phyloP scores from a whole-genome alignment of 108 stramenopile species.

The Discostella pseudostelligera region DNA sequence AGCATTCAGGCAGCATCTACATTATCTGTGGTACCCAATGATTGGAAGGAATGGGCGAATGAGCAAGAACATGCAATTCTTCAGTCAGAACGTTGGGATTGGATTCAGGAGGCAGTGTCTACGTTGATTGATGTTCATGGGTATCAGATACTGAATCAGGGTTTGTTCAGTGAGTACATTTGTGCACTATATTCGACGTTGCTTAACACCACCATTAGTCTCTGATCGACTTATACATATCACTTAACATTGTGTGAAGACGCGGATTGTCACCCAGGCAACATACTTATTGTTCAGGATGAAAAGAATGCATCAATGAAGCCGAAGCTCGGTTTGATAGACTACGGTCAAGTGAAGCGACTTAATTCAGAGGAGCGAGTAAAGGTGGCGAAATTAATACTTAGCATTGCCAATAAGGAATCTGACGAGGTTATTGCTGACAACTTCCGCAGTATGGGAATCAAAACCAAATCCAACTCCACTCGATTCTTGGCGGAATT shows the following conservation, averaged over 20 bases:
- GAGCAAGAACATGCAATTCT: constrained; percentile 39
- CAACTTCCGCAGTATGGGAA: constrained; percentile 62
- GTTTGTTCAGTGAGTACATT: constrained; percentile 60
- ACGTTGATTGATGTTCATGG: constrained; percentile 80
- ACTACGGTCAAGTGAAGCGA: constrained; percentile 76
- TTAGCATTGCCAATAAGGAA: constrained; percentile 71
- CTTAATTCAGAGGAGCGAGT: constrained; percentile 52
- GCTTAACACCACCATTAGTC: background rate
- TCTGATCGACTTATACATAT: background rate
- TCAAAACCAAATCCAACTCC: constrained; percentile 68
- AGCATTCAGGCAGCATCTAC: constrained; percentile 41
- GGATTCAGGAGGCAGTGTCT: constrained; percentile 58
- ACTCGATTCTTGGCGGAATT: constrained; percentile 70
- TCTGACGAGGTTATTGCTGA: constrained; percentile 60
- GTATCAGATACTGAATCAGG: constrained; percentile 72
- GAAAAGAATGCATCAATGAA: constrained; percentile 12
- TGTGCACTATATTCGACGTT: background rate
- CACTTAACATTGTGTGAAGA: background rate
- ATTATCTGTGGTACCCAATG: constrained; percentile 31
- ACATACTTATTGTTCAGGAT: constrained; percentile 52
- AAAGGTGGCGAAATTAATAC: constrained; percentile 55
- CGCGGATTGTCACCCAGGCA: constrained; percentile 60
- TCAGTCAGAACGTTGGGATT: constrained; percentile 42
- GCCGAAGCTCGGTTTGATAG: constrained; percentile 49
- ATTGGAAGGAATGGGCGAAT: constrained; percentile 67